Percentiles rank a stretch among this genome's conserved stretches.
These are phyloP conservation scores for Boechera divaricarpa DNA, from an alignment of 345 rosid genomes.

Conservation along the genomic window DNA sequence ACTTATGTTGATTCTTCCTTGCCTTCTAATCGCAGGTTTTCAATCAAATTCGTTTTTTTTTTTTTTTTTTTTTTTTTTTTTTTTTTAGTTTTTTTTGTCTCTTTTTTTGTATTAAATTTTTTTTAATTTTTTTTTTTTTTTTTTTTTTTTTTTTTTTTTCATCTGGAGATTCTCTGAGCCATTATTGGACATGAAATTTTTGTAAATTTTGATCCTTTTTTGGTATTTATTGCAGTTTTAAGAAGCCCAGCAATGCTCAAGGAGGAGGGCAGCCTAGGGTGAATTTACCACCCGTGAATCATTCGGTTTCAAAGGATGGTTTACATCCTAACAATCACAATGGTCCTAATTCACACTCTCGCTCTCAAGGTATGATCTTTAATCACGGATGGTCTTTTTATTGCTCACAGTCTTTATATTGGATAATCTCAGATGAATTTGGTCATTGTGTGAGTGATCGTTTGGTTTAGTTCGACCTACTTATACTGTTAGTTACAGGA, in stretches of 20 bases:
- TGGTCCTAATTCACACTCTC: slow-evolving; percentile 61
- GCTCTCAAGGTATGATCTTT: slow-evolving; percentile 59
- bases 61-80: not conserved
- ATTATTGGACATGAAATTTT: not conserved
- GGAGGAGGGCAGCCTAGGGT: slow-evolving; percentile 73
- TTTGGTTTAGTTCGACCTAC: not conserved
- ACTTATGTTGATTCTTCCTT: slow-evolving; percentile 51
- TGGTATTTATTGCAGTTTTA: slow-evolving; percentile 52
- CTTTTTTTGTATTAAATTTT: too few species aligned
- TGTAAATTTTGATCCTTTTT: slow-evolving; percentile 1
- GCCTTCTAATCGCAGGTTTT: slow-evolving; percentile 68
- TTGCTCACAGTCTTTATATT: not conserved
- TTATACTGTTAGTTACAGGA: slow-evolving; percentile 45
- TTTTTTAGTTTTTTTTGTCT: too few species aligned
- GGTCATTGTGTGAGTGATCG: not conserved
- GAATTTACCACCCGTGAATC: slow-evolving; percentile 50
- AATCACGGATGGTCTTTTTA: not conserved
- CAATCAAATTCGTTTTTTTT: not conserved
- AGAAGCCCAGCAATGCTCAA: slow-evolving; percentile 75
- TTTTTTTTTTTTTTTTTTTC: not conserved
- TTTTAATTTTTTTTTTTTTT: not conserved
- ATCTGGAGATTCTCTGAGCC: not conserved
- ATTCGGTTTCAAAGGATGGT: slow-evolving; percentile 44
- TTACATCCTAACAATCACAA: slow-evolving; percentile 52
- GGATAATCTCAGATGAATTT: not conserved